Base-by-base conservation (phyloP, 192 early-diverging fungal species). In the Coemansia sp. region DNA sequence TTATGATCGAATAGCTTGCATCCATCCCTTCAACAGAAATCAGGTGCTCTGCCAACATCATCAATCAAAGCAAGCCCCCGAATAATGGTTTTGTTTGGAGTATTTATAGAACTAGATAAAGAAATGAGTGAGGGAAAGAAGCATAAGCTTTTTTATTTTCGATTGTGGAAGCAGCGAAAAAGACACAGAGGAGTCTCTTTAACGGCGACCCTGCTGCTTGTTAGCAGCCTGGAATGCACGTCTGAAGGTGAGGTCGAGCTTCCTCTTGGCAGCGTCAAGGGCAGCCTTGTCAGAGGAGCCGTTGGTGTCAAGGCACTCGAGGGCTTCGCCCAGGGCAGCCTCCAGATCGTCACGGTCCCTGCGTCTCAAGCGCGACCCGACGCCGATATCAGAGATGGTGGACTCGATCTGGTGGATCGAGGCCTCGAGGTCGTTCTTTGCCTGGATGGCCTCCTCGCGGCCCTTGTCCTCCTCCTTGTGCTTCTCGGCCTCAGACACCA, bases 401-500 rank as follows among this genome's bases (percentile, higher is more conserved):
- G 68, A 82, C 84, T 89, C 84, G 77, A 89, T 84, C 69, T 87
- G 87, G 88, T 89, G 88, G 71, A 92, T 81, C 63, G 88, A 86
- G 58, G 77, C 77, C 84, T 92, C 92, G 63, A 94, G 85, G 61
- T 90, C 87, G 84, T 92, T 89, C 85, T 88, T 90, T 75, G 92
- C 89, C 74, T 90, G 86, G 72, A 92, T 86, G 57, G 84, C 81
- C 52, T 88, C 87, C 77, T 90, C 88, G 64, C 84, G 86, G 68
- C 87, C 79, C 72, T 85, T 83, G 80, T 93, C 92, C 68, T 87
- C 83, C 67, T 91, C 87, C 81, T 87, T 87, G 83, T 87, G 92
- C 87, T 91, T 86, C 84, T 94, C 92, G 66, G 95, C 94, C 63
- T 96, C 95, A 39, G 70, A 63, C 64, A 97, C 86, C 93, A 97